phyloP scores from a whole-genome alignment of 495 filamentous ascomycete genomes.

The Neurospora intermedia region DNA sequence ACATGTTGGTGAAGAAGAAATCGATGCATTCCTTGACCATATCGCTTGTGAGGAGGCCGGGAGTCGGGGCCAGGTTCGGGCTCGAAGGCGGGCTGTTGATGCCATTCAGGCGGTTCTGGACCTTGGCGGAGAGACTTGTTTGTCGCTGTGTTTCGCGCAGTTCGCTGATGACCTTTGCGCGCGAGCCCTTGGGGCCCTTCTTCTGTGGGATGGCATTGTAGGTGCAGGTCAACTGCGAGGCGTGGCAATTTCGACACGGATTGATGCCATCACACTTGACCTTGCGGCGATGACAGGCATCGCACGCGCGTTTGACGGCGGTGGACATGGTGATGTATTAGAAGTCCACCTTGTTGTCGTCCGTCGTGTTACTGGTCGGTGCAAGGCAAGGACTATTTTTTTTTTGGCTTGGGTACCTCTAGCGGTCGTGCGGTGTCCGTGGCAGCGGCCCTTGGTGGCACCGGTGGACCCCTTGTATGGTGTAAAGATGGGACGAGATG shows the following conservation, averaged over 20 bases:
- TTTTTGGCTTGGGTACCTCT: no score
- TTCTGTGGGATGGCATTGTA: conserved; percentile 79
- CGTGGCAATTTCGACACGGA: conserved; percentile 61
- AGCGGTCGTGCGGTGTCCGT: background rate
- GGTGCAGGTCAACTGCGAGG: conserved; percentile 60
- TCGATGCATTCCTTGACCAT: conserved; percentile 63
- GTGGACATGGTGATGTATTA: conserved; percentile 30
- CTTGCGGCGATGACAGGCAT: conserved; percentile 75
- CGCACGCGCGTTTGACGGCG: conserved; percentile 60
- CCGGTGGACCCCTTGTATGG: conserved; percentile 5
- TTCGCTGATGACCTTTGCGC: conserved; percentile 74
- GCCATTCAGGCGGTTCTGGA: conserved; percentile 34
- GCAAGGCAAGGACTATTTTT: no score
- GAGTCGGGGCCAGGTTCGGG: conserved; percentile 36
- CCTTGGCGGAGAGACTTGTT: conserved; percentile 43
- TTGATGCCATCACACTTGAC: conserved; percentile 65
- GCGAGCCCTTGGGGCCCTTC: conserved; percentile 73
- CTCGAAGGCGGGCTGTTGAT: conserved; percentile 31
- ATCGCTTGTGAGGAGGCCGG: conserved; percentile 47
- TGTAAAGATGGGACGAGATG: conserved; percentile 14
- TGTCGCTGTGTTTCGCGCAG: conserved; percentile 56
- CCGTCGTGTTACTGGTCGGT: background rate
- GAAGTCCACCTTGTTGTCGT: background rate
- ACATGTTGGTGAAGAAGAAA: conserved; percentile 76
- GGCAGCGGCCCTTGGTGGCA: conserved; percentile 6